Conservation (phyloP, 257 asterid genomes). For the Galeopsis tetrahit region DNA sequence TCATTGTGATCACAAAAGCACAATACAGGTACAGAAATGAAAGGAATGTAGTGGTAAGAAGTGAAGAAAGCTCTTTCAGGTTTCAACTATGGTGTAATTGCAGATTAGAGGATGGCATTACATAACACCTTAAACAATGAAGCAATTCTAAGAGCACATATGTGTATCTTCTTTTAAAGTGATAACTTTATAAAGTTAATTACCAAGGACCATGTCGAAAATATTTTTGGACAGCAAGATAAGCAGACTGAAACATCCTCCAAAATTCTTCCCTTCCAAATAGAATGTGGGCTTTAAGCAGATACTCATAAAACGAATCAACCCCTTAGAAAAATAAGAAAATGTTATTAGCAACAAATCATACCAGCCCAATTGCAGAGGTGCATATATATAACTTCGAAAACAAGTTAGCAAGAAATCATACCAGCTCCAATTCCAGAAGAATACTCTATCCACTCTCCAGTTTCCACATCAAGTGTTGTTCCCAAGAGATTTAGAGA, state of each 20-base stretch:
- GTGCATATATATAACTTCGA: not conserved
- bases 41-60: not conserved
- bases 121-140: conserved; percentile 30
- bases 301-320: conserved; percentile 94
- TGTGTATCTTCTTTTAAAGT: not conserved
- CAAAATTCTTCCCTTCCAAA: conserved; percentile 93
- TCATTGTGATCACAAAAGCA: conserved; percentile 21
- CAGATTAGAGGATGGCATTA: conserved; percentile 23
- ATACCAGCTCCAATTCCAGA: conserved; percentile 99
- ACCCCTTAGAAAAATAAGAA: conserved; percentile 62
- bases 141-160: conserved; percentile 20
- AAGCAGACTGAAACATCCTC: conserved; percentile 97
- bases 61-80: conserved; percentile 2
- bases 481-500: conserved; percentile 93
- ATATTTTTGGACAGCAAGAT: conserved; percentile 83
- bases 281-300: conserved; percentile 87
- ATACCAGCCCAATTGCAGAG: conserved; percentile 66
- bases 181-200: conserved; percentile 24
- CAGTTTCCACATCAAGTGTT: conserved; percentile 86
- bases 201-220: conserved; percentile 97
- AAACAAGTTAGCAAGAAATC: conserved; percentile 29
- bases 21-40: not conserved
- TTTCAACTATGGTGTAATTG: conserved; percentile 16
- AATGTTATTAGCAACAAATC: conserved; percentile 30
- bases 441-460: conserved; percentile 90